Evolutionary conservation across 1,284 basidiomycete genomes (phyloP), one percentile per base, ranked within the genome.

Genomic region (Boletus subluridellus): DNA sequence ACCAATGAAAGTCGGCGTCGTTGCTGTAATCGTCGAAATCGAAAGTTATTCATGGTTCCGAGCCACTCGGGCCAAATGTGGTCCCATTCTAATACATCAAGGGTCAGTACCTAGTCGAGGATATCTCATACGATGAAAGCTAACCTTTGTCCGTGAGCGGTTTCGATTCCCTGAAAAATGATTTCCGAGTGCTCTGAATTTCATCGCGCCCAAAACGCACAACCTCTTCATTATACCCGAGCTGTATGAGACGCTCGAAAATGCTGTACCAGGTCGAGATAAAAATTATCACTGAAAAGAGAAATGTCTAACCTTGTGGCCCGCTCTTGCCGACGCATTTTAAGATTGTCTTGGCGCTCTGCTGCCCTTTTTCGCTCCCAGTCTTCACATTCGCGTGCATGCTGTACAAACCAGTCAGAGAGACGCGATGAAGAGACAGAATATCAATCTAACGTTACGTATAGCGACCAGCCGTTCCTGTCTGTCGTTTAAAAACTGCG

Each of bases 111-210:
- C 1, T 11, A 44, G 14, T 12, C n/a, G 28, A 42, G 24, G 4
- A 34, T 12, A 15, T 17, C 24, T 35, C 11, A 24, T 28, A 8
- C 9, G 1, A 4, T 12, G 30, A 26, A 51, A 41, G 6, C 17
- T 5, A 10, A 62, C 62, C 63, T 37, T 50, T 52, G 39, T 64
- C 54, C 6, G 52, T 52, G 17, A 64, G 59, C 6, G 30, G 54
- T 10, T 52, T 54, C 15, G 54, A 32, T 5, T 26, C 46, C 10
- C 35, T 30, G 42, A 64, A 63, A 17, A 44, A 3, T 3, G 26
- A 11, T n/a, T 34, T 45, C 15, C 37, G 4, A 24, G 35, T 44
- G 8, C 21, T 5, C n/a, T 24, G 38, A 9, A 61, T 45, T 2
- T 1, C 2, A 21, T 9, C 0, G 11, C 3, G 2, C 12, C 49